Conservation (phyloP, 2,329 filamentous ascomycete genomes). For the Thielaviopsis musarum region DNA sequence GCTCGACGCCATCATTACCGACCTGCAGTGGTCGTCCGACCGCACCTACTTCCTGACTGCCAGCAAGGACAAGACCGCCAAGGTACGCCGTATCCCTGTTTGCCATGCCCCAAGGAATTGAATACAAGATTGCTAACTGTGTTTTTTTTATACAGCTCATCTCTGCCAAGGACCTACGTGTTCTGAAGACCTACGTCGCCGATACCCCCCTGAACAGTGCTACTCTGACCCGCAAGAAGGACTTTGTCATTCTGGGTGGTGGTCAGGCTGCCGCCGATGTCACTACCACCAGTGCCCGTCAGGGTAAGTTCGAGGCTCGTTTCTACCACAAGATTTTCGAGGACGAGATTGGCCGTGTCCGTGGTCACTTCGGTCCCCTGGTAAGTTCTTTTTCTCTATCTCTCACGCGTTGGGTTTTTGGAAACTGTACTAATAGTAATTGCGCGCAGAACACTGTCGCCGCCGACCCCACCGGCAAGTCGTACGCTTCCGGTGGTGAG, state of each 20-base stretch:
- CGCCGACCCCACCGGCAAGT: constrained; percentile 75
- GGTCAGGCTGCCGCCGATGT: constrained; percentile 98
- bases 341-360: constrained; percentile 93
- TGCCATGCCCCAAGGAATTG: neutral
- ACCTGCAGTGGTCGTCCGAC: constrained; percentile 88
- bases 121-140: neutral
- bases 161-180: constrained; percentile 68
- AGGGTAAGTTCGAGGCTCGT: constrained; percentile 97
- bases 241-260: constrained; percentile 94
- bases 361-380: constrained; percentile 90
- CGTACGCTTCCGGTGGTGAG: constrained; percentile 91
- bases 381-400: constrained; percentile 18
- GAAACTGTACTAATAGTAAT: constrained; percentile 1
- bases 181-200: constrained; percentile 80
- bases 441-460: constrained; percentile 64
- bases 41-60: constrained; percentile 97
- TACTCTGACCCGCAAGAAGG: constrained; percentile 84
- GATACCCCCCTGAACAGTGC: constrained; percentile 96
- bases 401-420: neutral
- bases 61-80: constrained; percentile 93
- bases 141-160: constrained; percentile 40
- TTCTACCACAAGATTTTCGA: constrained; percentile 99
- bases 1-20: constrained; percentile 65
- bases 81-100: constrained; percentile 32
- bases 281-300: constrained; percentile 79